Evolutionary conservation across 495 filamentous ascomycete species (phyloP).

Genomic region (Aspergillus bertholletiae): DNA sequence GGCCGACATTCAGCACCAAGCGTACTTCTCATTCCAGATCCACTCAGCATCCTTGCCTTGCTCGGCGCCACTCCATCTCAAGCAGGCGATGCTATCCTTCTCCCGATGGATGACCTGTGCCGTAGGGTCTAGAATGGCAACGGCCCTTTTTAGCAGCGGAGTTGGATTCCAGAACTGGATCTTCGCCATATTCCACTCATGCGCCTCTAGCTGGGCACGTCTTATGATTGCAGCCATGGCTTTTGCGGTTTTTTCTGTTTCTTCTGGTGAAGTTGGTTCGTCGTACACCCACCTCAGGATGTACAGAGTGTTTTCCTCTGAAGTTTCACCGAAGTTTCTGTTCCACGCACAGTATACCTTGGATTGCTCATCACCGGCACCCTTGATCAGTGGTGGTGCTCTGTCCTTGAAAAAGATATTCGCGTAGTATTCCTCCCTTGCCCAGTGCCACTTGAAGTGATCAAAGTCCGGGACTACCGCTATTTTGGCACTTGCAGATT

Average conservation of each 20-base stretch:
- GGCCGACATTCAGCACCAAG: constrained; percentile 67
- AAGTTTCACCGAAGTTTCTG: constrained; percentile 58
- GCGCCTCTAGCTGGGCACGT: constrained; percentile 53
- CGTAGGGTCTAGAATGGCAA: constrained; percentile 46
- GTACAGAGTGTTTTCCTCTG: constrained; percentile 66
- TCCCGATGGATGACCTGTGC: constrained; percentile 56
- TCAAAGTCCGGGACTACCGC: constrained; percentile 72
- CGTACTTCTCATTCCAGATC: constrained; percentile 90
- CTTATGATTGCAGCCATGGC: constrained; percentile 51
- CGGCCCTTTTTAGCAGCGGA: constrained; percentile 53
- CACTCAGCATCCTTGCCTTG: constrained; percentile 64
- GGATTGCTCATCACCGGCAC: constrained; percentile 56
- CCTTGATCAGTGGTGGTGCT: constrained; percentile 56
- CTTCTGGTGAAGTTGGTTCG: constrained; percentile 32
- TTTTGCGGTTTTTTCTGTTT: constrained; percentile 32
- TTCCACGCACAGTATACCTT: constrained; percentile 80
- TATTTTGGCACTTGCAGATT: constrained; percentile 38
- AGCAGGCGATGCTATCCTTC: constrained; percentile 57
- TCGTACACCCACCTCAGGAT: constrained; percentile 78
- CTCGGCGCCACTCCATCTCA: constrained; percentile 59
- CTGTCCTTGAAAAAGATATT: constrained; percentile 41
- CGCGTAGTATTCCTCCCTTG: constrained; percentile 79
- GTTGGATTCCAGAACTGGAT: constrained; percentile 67
- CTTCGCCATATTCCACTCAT: constrained; percentile 54
- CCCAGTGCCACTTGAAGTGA: constrained; percentile 79